phyloP scores from a whole-genome alignment of 768 basidiomycete genomes.

The Tylopilus rubrobrunneus region DNA sequence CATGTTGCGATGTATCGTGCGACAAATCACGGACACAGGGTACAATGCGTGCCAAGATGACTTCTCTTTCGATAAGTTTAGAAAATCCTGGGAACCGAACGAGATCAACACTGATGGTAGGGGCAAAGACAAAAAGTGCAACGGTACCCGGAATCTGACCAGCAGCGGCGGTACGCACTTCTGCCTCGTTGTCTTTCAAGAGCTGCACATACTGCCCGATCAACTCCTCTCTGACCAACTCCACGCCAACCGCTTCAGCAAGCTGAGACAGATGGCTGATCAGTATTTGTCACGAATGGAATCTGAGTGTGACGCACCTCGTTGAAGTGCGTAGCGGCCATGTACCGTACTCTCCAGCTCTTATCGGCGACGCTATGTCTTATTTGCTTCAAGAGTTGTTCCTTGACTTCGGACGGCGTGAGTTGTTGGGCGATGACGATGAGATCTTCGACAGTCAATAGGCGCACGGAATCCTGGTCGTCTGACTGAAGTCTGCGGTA shows the following conservation, averaged over 20 bases:
- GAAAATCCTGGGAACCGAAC: slow-evolving; percentile 70
- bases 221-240: slow-evolving; percentile 90
- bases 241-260: slow-evolving; percentile 84
- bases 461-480: slow-evolving; percentile 96
- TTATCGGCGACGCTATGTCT: slow-evolving; percentile 88
- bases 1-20: slow-evolving; percentile 93
- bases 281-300: background rate
- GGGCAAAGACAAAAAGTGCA: background rate
- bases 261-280: slow-evolving; percentile 45
- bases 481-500: slow-evolving; percentile 93
- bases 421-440: slow-evolving; percentile 89
- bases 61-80: slow-evolving; percentile 88
- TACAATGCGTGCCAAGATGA: slow-evolving; percentile 87
- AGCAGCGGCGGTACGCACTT: slow-evolving; percentile 93
- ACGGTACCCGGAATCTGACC: slow-evolving; percentile 90
- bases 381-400: slow-evolving; percentile 83
- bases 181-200: slow-evolving; percentile 97
- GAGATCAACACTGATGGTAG: slow-evolving; percentile 5
- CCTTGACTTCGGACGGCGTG: slow-evolving; percentile 84
- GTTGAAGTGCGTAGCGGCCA: slow-evolving; percentile 97
- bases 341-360: slow-evolving; percentile 98
- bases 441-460: slow-evolving; percentile 92
- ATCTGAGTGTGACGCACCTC: slow-evolving; percentile 49
- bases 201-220: slow-evolving; percentile 90
- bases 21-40: slow-evolving; percentile 94